Base-by-base conservation (phyloP, 306 rosid species). In the Prunus kanzakura region DNA sequence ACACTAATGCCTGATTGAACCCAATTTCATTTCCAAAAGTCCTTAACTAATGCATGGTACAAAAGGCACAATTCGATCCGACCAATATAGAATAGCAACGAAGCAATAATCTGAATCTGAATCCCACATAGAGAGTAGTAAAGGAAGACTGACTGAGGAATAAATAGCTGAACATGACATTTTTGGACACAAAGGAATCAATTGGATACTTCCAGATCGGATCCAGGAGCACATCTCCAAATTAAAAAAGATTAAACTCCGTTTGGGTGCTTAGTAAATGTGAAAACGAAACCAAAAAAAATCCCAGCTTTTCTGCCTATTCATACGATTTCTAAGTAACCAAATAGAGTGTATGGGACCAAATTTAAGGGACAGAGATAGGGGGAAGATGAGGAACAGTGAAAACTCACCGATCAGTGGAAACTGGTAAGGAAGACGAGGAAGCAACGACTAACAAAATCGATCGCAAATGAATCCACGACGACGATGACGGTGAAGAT, bases 401-500 rank as follows among this genome's bases (percentile, higher is more conserved):
- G 47, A 49, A 43, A 45, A 77, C 80, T 77, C 68, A 77, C 75
- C 67, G 80, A 77, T 77, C 73, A 58, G 61, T 57, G 61, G 47
- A 29, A 68, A 77, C 61, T 68, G 75, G 75, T 45, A 35, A 57
- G 32, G 74, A 67, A 46, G 75, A 68, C 75, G 80, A 77, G 50
- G 67, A 77, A 58, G 61, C 67, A 57, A 68, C 80, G 50, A 77
- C 80, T 77, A 77, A 68, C 74, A 77, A 57, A 57, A 77, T 49
- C 69, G 74, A 77, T 77, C 74, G 80, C 75, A 77, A 8, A 77
- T 77, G 80, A 68, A 77, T 30, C 80, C 80, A 77, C 58, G 67
- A 73, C 45, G 77, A 77, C 29, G 80, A 65, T 1, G 80, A 76
- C 8, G 64, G 38, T 8, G 74, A 29, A 11, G 79, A 76, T 23